Evolutionary conservation across 345 rosid species (phyloP), one percentile per base, ranked within the genome.

Genomic region (Murraya paniculata): DNA sequence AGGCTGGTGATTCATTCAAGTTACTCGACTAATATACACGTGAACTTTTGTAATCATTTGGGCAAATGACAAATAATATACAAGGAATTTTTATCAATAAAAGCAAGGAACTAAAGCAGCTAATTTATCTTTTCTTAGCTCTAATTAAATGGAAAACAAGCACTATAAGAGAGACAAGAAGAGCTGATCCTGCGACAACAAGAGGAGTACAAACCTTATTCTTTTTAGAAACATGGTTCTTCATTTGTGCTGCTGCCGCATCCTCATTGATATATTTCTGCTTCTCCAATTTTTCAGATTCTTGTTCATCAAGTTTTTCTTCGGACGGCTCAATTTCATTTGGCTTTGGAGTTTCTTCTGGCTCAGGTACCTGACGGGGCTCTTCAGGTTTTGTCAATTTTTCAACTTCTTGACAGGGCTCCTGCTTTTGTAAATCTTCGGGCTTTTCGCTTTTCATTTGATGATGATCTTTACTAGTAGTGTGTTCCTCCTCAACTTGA

Each of bases 151-250:
- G 64, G 48, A 90, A 74, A 62, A 85, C 89, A 56, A 92, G 16
- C 72, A 89, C 95, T 77, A 91, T 82, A 71, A 93, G 81, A 68
- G 93, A 84, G 71, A 86, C 84, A 27, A 91, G 77, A 16, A 91
- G 64, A n/a, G 90, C 78, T 50, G 93, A 93, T 61, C 93, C 95
- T 64, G 93, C 92, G 4, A 87, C 64, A 50, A 81, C 41, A 50
- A 72, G 41, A 75, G 88, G 87, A 71, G 50, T 64, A 50, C 80
- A 60, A 22, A 84, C 69, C 81, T 83, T 86, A 19, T 28, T 35
- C 68, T 71, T 68, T 78, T 41, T 84, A 0, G 55, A 8, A 64
- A 2, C 73, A 72, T 36, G 30, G 19, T 81, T 70, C 39, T 64
- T 67, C n/a, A 0, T 41, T 67, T 31, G 56, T 13, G 61, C 22